These are phyloP conservation scores for Fusarium lyarnte DNA, from an alignment of 2,329 filamentous ascomycete genomes.

Conservation along the genomic window DNA sequence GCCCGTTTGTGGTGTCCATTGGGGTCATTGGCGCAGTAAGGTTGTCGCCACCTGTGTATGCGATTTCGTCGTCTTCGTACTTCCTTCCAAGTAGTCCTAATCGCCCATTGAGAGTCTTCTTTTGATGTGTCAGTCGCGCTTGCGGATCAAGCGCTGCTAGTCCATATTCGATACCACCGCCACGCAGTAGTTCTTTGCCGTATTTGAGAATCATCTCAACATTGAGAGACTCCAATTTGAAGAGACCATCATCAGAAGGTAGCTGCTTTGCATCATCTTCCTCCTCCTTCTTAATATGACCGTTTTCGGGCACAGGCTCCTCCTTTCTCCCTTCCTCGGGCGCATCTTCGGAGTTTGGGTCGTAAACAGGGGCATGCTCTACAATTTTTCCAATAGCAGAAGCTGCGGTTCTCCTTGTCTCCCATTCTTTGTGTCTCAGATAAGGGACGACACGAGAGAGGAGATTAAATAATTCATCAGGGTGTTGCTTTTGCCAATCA, in stretches of 20 bases:
- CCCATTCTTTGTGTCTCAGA: slow-evolving; percentile 94
- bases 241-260: slow-evolving; percentile 66
- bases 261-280: slow-evolving; percentile 60
- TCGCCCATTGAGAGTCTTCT: slow-evolving; percentile 84
- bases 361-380: slow-evolving; percentile 85
- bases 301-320: slow-evolving; percentile 48
- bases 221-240: slow-evolving; percentile 79
- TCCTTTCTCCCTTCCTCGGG: slow-evolving; percentile 53
- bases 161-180: slow-evolving; percentile 85
- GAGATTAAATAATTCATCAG: slow-evolving; percentile 96
- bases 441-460: slow-evolving; percentile 95
- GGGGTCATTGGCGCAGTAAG: slow-evolving; percentile 55
- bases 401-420: slow-evolving; percentile 91
- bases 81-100: slow-evolving; percentile 87
- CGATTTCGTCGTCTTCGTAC: slow-evolving; percentile 83
- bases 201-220: slow-evolving; percentile 81
- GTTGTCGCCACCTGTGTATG: slow-evolving; percentile 62
- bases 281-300: slow-evolving; percentile 69
- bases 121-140: slow-evolving; percentile 84
- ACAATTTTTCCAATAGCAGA: slow-evolving; percentile 96
- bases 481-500: slow-evolving; percentile 97
- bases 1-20: slow-evolving; percentile 53
- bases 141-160: slow-evolving; percentile 84
- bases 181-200: slow-evolving; percentile 85
- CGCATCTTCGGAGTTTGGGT: slow-evolving; percentile 83